Percentiles rank a stretch among this genome's conserved stretches.
Evolutionary conservation across 1,284 basidiomycete genomes (phyloP).

Genomic region (Dichomitus squalens): DNA sequence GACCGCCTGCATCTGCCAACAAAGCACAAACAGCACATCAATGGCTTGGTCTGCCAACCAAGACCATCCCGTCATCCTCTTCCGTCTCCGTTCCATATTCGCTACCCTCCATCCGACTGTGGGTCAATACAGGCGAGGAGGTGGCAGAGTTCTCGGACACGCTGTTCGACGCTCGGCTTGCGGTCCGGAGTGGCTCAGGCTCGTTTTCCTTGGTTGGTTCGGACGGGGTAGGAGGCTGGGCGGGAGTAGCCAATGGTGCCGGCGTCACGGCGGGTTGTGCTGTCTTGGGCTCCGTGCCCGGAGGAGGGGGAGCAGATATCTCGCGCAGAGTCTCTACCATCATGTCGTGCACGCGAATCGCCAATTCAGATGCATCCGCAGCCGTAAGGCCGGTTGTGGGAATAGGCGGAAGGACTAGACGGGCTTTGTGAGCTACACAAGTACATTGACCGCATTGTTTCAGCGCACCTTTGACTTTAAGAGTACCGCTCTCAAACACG

Average conservation of each 20-base stretch:
- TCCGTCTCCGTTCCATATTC: slow-evolving; percentile 72
- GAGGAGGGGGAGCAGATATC: slow-evolving; percentile 55
- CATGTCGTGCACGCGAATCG: slow-evolving; percentile 61
- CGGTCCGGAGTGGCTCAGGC: slow-evolving; percentile 22
- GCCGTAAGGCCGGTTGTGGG: slow-evolving; percentile 68
- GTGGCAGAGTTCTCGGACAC: slow-evolving; percentile 40
- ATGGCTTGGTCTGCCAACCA: slow-evolving; percentile 60
- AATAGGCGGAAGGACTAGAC: slow-evolving; percentile 77
- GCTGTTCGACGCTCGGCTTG: slow-evolving; percentile 34
- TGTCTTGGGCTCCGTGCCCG: slow-evolving; percentile 20
- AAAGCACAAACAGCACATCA: neutral
- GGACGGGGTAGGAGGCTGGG: slow-evolving; percentile 11
- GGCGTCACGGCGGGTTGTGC: slow-evolving; percentile 16
- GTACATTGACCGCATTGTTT: neutral
- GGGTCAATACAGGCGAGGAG: slow-evolving; percentile 39
- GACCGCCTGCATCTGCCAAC: neutral
- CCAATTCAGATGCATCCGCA: slow-evolving; percentile 66
- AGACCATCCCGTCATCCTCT: slow-evolving; percentile 78
- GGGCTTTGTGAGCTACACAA: neutral
- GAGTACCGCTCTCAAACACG: slow-evolving; percentile 75
- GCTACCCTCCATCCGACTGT: slow-evolving; percentile 43
- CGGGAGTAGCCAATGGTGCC: slow-evolving; percentile 15
- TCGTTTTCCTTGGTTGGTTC: slow-evolving; percentile 6
- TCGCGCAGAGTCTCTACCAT: slow-evolving; percentile 75
- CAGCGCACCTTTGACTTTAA: slow-evolving; percentile 81